Evolutionary conservation across 371 early-diverging fungal species (phyloP).

Genomic region (Entomophthora muscae): DNA sequence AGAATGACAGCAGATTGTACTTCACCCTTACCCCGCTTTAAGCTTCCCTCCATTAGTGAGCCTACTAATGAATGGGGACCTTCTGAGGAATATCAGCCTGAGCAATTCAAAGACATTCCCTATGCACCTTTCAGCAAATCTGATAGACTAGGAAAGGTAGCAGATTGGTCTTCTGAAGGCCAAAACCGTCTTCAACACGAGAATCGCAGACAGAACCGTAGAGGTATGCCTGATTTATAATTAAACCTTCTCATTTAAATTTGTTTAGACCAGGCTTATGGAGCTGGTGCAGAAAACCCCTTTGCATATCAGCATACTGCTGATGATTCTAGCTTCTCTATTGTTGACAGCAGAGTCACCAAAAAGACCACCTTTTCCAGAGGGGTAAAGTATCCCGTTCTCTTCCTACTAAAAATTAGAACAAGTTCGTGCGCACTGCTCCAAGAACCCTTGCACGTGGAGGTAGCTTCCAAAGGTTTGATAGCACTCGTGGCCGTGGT

Average conservation of each 20-base stretch:
- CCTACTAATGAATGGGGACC: constrained; percentile 69
- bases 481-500: constrained; percentile 25
- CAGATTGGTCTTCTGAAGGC: constrained; percentile 72
- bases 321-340: constrained; percentile 90
- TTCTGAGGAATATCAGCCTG: constrained; percentile 23
- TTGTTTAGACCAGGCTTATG: constrained; percentile 53
- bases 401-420: neutral
- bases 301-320: constrained; percentile 83
- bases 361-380: constrained; percentile 28
- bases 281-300: constrained; percentile 64
- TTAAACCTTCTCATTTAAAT: neutral
- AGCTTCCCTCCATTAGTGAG: constrained; percentile 48
- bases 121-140: constrained; percentile 90
- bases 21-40: constrained; percentile 25
- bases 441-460: constrained; percentile 6
- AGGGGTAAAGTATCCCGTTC: constrained; percentile 3
- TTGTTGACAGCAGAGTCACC: constrained; percentile 72
- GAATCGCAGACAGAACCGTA: neutral
- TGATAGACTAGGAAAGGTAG: constrained; percentile 83
- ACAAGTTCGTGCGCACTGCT: constrained; percentile 17
- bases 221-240: neutral
- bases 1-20: neutral
- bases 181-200: constrained; percentile 14
- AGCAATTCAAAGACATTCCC: constrained; percentile 69
- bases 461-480: constrained; percentile 9